These are phyloP conservation scores for Nothophoma quercina DNA, from an alignment of 2,329 filamentous ascomycete species.

Conservation along the genomic window DNA sequence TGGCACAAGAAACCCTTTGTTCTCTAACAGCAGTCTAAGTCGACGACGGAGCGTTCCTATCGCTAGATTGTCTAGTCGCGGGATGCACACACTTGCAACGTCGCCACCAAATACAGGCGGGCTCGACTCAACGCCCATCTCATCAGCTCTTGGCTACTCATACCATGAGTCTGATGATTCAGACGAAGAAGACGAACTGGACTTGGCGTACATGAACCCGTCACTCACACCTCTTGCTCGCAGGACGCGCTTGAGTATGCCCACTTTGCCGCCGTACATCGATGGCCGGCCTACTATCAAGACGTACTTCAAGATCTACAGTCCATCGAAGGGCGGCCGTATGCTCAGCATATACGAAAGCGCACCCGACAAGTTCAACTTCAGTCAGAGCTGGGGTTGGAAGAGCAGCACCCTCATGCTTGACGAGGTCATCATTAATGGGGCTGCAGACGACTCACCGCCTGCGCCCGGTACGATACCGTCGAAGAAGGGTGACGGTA, in stretches of 20 bases:
- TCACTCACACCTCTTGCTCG: constrained; percentile 28
- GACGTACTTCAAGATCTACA: constrained; percentile 69
- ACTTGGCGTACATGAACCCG: constrained; percentile 37
- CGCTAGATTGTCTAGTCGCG: constrained; percentile 22
- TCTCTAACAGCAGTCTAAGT: constrained; percentile 26
- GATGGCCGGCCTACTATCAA: constrained; percentile 65
- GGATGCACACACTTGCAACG: constrained; percentile 23
- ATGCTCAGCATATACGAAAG: constrained; percentile 67
- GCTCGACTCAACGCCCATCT: constrained; percentile 31
- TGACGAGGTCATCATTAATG: constrained; percentile 52
- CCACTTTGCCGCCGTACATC: constrained; percentile 62
- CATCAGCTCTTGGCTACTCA: constrained; percentile 22
- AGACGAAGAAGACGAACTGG: constrained; percentile 36
- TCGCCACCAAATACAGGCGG: constrained; percentile 25
- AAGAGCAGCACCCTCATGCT: constrained; percentile 67
- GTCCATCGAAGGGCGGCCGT: constrained; percentile 64
- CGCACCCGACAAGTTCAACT: constrained; percentile 66
- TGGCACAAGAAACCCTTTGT: constrained; percentile 29
- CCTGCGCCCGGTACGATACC: constrained; percentile 20
- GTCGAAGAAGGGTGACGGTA: constrained; percentile 56
- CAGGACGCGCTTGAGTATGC: constrained; percentile 28
- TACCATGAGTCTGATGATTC: constrained; percentile 37
- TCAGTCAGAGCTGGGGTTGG: constrained; percentile 68
- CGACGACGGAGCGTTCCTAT: constrained; percentile 29
- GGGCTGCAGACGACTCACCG: constrained; percentile 8